These are phyloP conservation scores for Phyllosticta citriasiana DNA, from an alignment of 2,329 filamentous ascomycete species.

Conservation along the genomic window DNA sequence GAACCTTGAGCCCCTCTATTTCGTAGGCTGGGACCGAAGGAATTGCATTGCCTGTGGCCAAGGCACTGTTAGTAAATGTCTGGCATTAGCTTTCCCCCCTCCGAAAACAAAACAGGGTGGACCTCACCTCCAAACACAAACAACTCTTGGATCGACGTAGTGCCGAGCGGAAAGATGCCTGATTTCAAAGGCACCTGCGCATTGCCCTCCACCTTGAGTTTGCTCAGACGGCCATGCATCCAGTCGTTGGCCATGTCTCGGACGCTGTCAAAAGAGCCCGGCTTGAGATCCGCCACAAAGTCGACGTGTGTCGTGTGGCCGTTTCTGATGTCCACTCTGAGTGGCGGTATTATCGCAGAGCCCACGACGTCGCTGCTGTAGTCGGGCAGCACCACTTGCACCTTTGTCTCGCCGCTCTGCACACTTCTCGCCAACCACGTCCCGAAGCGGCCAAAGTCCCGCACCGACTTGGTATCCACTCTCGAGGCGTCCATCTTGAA, in stretches of 20 bases:
- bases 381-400: conserved; percentile 72
- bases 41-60: conserved; percentile 45
- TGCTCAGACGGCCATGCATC: conserved; percentile 66
- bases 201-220: conserved; percentile 62
- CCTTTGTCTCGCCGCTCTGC: conserved; percentile 60
- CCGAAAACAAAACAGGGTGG: conserved; percentile 50
- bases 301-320: conserved; percentile 69
- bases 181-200: conserved; percentile 66
- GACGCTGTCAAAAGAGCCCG: conserved; percentile 68
- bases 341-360: conserved; percentile 61
- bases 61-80: conserved; percentile 11
- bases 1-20: conserved; percentile 69
- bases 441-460: conserved; percentile 64
- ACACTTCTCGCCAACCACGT: conserved; percentile 74
- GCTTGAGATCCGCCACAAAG: conserved; percentile 64
- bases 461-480: conserved; percentile 60
- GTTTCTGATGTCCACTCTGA: conserved; percentile 68
- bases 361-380: conserved; percentile 71
- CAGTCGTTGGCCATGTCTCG: conserved; percentile 78
- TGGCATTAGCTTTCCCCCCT: conserved; percentile 40
- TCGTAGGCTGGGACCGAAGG: conserved; percentile 73
- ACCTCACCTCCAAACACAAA: conserved; percentile 75
- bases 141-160: conserved; percentile 63
- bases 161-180: conserved; percentile 69
- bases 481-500: conserved; percentile 70